Percentiles rank a stretch among this genome's conserved stretches.
Evolutionary conservation across 345 rosid genomes (phyloP).

Genomic region (Pistacia integerrima): DNA sequence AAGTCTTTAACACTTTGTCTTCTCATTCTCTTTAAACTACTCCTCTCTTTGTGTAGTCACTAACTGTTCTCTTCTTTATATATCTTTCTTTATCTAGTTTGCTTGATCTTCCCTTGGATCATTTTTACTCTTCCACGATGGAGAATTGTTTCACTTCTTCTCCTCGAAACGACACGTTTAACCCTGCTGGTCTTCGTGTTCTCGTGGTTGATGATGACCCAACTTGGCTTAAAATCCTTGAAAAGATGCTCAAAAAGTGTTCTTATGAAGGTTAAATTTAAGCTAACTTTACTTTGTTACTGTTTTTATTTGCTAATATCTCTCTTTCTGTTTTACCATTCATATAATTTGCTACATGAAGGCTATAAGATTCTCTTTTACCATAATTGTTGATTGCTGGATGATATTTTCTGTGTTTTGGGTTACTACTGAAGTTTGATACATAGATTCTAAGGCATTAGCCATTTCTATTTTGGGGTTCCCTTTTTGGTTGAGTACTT

Average conservation of each 20-base stretch:
- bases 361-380: not conserved
- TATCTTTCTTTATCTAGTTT: constrained; percentile 2
- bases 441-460: not conserved
- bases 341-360: not conserved
- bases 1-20: constrained; percentile 2
- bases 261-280: constrained; percentile 68
- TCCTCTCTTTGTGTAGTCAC: not conserved
- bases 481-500: not conserved
- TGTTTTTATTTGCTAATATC: not conserved
- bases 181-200: constrained; percentile 86
- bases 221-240: constrained; percentile 95
- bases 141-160: constrained; percentile 70
- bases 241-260: constrained; percentile 97
- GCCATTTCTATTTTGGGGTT: not conserved
- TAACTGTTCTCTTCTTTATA: constrained; percentile 5
- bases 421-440: not conserved
- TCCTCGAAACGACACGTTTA: constrained; percentile 51
- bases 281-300: constrained; percentile 12
- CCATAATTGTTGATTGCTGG: constrained; percentile 3
- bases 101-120: constrained; percentile 10
- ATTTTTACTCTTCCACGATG: constrained; percentile 27
- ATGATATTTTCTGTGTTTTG: not conserved
- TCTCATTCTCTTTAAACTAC: not conserved
- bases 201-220: constrained; percentile 97
- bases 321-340: constrained; percentile 3